These are phyloP conservation scores for Quercus parvula DNA, from an alignment of 306 rosid species.

Conservation along the genomic window DNA sequence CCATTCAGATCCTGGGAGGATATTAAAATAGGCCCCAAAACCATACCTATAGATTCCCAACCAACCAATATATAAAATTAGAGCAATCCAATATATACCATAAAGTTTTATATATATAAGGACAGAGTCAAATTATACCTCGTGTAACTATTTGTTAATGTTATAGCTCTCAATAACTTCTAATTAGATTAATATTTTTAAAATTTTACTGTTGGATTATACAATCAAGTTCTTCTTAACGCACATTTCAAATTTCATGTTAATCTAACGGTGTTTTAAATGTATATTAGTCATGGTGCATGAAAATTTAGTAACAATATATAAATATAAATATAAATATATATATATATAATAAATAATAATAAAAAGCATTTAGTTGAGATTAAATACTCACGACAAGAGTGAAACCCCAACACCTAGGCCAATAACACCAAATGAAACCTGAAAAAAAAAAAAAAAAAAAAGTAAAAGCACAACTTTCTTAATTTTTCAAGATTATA, in stretches of 20 bases:
- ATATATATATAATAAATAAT: too few species aligned
- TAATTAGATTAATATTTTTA: too few species aligned
- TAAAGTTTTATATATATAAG: too few species aligned
- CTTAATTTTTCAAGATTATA: background rate
- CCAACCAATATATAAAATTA: slow-evolving; percentile 10
- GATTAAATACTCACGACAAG: slow-evolving; percentile 49
- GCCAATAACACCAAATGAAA: slow-evolving; percentile 87
- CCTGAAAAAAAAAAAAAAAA: slow-evolving; percentile 34
- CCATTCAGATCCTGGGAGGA: slow-evolving; percentile 98
- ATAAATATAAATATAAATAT: too few species aligned
- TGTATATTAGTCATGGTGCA: background rate
- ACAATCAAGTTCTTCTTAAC: too few species aligned
- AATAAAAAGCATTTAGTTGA: background rate
- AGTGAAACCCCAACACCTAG: slow-evolving; percentile 71
- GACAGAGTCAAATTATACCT: too few species aligned
- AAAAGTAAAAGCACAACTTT: background rate
- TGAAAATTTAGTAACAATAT: background rate
- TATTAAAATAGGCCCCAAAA: slow-evolving; percentile 89
- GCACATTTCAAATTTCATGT: too few species aligned
- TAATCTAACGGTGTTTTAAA: too few species aligned
- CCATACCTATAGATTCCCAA: slow-evolving; percentile 60
- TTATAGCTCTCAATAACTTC: too few species aligned
- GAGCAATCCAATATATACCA: background rate
- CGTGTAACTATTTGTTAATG: too few species aligned
- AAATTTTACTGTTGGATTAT: too few species aligned